These are phyloP conservation scores for Craterostigma plantagineum DNA, from an alignment of 257 asterid species.

Conservation along the genomic window DNA sequence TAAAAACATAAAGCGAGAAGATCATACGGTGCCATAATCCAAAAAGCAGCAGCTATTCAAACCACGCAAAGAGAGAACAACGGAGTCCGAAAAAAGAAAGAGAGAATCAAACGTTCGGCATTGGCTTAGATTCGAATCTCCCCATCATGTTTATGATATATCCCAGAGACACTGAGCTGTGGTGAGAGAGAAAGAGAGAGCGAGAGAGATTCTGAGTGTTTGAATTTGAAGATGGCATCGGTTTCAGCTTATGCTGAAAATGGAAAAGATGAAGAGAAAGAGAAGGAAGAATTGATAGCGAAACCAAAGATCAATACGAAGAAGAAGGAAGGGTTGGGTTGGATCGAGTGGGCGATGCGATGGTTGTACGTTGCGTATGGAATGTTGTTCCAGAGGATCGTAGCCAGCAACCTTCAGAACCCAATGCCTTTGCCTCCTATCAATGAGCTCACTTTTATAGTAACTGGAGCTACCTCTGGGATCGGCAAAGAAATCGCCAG, in stretches of 20 bases:
- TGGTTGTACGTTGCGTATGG: slow-evolving; percentile 56
- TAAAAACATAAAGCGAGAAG: no score
- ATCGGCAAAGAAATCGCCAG: slow-evolving; percentile 92
- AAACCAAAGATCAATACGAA: slow-evolving; percentile 4
- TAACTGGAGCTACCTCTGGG: slow-evolving; percentile 96
- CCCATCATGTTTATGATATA: no score
- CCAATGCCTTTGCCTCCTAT: slow-evolving; percentile 86
- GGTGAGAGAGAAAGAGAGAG: no score
- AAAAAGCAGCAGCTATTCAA: no score
- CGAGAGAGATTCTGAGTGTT: no score
- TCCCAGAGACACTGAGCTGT: no score
- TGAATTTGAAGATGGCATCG: slow-evolving; percentile 16
- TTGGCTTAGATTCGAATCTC: no score
- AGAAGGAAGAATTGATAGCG: slow-evolving; percentile 12
- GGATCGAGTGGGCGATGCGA: slow-evolving; percentile 83
- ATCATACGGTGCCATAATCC: no score
- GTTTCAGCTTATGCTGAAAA: slow-evolving; percentile 19
- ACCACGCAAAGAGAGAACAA: no score
- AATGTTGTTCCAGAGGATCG: slow-evolving; percentile 81
- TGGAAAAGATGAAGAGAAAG: slow-evolving; percentile 14
- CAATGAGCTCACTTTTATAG: slow-evolving; percentile 58
- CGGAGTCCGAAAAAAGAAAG: no score
- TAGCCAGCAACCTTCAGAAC: slow-evolving; percentile 69
- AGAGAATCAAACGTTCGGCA: no score
- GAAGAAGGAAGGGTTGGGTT: slow-evolving; percentile 39